phyloP scores from a whole-genome alignment of 768 basidiomycete genomes.

The Lyophyllum shimeji region DNA sequence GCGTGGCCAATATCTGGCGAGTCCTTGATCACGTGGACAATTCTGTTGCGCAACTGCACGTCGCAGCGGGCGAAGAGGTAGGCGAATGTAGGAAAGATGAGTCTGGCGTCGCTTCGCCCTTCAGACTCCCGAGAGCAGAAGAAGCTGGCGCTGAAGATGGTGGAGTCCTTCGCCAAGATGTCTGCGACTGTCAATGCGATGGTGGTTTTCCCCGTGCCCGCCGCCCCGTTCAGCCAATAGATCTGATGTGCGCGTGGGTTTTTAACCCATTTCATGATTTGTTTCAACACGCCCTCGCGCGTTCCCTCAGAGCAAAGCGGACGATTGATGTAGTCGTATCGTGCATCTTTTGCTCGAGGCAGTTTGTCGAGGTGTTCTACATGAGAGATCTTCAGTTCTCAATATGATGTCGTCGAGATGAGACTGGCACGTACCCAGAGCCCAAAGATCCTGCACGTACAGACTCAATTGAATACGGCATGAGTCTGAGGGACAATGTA shows the following conservation, averaged over 20 bases:
- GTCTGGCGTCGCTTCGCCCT: conserved; percentile 21
- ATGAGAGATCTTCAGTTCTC: neutral
- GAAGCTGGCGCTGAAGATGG: conserved; percentile 25
- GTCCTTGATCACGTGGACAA: conserved; percentile 16
- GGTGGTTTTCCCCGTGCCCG: conserved; percentile 25
- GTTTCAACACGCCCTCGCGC: conserved; percentile 18
- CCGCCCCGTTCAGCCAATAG: conserved; percentile 24
- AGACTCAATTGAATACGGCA: neutral
- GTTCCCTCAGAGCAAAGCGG: conserved; percentile 21
- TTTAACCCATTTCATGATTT: conserved; percentile 20
- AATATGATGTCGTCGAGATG: neutral
- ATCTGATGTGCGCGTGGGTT: conserved; percentile 16
- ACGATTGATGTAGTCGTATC: conserved; percentile 15
- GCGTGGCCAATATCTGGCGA: conserved; percentile 20
- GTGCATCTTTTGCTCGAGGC: conserved; percentile 17
- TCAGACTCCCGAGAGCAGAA: conserved; percentile 26
- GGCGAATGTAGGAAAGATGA: conserved; percentile 25
- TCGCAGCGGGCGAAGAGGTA: conserved; percentile 20
- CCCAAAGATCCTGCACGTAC: conserved; percentile 12
- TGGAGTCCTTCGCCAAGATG: conserved; percentile 8
- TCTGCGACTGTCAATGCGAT: conserved; percentile 22
- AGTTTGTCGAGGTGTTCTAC: conserved; percentile 18
- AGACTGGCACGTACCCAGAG: conserved; percentile 7
- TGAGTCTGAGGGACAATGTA: neutral
- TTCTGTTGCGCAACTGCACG: conserved; percentile 12